Base-by-base conservation (phyloP, 805 yeast species). In the Lipomyces starkeyi region DNA sequence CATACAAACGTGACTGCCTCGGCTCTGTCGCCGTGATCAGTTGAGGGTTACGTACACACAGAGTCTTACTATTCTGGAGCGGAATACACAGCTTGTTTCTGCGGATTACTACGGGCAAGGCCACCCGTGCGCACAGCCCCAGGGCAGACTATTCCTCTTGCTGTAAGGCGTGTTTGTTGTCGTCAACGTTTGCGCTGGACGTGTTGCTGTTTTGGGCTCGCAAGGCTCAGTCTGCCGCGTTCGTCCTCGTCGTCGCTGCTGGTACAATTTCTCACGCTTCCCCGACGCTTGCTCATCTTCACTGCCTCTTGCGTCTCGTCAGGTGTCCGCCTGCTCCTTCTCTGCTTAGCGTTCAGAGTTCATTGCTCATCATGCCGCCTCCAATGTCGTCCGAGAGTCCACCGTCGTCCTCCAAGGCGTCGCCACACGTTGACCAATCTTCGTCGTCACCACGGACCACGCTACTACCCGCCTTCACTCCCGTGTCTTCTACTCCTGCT, bases 391-490 rank as follows among this genome's bases (percentile, higher is more conserved):
- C 56, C 56, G 34, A 20, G 14, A 53, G 56, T 29, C 56, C 56
- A 17, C 56, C 56, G 34, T 11, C 56, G n/a, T 25, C 56, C 3
- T 22, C 56, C 5, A 29, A 4, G 14, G 8, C 27, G 34, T 22
- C 56, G 56, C 56, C 56, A 53, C 56, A 53, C 2, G 34, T 13
- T 13, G 34, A 53, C 34, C 34, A 20, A 25, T 53, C 56, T n/a
- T 29, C 29, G 5, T 25, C 29, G 34, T 25, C 56, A 11, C 17
- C 56, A 20, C 34, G 56, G 56, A 5, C 56, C 11, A n/a, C 62
- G 62, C 61, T 63, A 22, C 52, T 63, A 14, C 66, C 66, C 9
- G 57, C 66, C 17, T 63, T 63, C 62, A n/a, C 62, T 9, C 66
- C 68, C 22, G n/a, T 53, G 56, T 20, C 56, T 11, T 20, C 56